Base-by-base conservation (phyloP, 2,329 filamentous ascomycete genomes). In the Alternaria gansuensis region DNA sequence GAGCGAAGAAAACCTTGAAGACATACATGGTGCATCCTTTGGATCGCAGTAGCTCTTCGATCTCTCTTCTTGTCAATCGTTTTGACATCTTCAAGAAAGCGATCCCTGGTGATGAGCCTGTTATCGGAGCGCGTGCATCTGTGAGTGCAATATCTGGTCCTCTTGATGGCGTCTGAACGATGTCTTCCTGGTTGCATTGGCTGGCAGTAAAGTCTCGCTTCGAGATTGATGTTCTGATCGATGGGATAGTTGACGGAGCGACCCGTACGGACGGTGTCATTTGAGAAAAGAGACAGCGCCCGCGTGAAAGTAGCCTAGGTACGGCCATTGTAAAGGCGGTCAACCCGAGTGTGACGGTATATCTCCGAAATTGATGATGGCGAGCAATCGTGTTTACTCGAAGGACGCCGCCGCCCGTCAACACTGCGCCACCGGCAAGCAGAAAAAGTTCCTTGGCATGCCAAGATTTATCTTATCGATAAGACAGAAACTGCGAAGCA, bases 21-120 rank as follows among this genome's bases (percentile, higher is more conserved):
- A 71, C 70, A 40, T 64, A 72, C 69, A 71, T 21, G 3, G 66
- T 53, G 10, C 65, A 46, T n/a, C 68, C 66, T 40, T 60, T 60
- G 10, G 54, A 39, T 8, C 46, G 40, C 4, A 73, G 54, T 1
- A 67, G n/a, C 21, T 55, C 8, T 34, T 67, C 55, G 7, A 73
- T 43, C 6, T 65, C 62, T 11, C 48, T 21, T 34, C 44, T 64
- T n/a, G 48, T 24, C 21, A 51, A 24, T 10, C 56, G 51, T 23
- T 55, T 62, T 10, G 63, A 52, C 4, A 72, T 11, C 7, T 9
- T 61, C 8, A 62, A n/a, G 2, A 72, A 11, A 29, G 45, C 54
- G 23, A 71, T 50, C 21, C 57, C 62, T 26, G 55, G 51, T 14
- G 60, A 59, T 17, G 21, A 4, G 39, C 60, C 43, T 21, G 26